These are phyloP conservation scores for Isabelozyma rhagii DNA, from an alignment of 805 yeast genomes.

Conservation along the genomic window DNA sequence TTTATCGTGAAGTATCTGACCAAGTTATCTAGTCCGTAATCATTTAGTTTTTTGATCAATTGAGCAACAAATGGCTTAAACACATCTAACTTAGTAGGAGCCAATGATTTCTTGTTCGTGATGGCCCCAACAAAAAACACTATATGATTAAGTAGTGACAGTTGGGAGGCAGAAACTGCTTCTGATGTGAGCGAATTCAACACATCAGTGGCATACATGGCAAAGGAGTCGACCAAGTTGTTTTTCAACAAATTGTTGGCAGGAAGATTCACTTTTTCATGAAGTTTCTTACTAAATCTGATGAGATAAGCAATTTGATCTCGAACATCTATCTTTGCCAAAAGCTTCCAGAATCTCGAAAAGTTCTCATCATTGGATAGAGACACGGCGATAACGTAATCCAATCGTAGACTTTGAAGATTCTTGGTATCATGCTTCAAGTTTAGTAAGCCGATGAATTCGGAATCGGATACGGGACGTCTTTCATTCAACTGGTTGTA, in stretches of 20 bases:
- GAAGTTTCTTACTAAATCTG: slow-evolving; percentile 3
- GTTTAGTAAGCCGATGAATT: slow-evolving; percentile 24
- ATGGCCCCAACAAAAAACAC: slow-evolving; percentile 8
- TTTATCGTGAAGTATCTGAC: slow-evolving; percentile 11
- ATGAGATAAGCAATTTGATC: slow-evolving; percentile 11
- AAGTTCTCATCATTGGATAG: slow-evolving; percentile 13
- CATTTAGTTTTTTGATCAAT: slow-evolving; percentile 6
- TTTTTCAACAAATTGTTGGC: neutral
- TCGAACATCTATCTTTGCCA: slow-evolving; percentile 6
- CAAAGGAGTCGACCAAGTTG: neutral
- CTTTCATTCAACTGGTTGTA: slow-evolving; percentile 23
- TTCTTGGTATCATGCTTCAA: slow-evolving; percentile 1
- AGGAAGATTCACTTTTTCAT: neutral
- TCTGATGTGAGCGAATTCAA: neutral
- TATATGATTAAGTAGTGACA: slow-evolving; percentile 7
- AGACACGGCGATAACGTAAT: slow-evolving; percentile 9
- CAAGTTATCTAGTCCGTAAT: slow-evolving; percentile 7
- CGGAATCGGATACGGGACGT: slow-evolving; percentile 16
- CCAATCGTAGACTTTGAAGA: slow-evolving; percentile 14
- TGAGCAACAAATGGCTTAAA: slow-evolving; percentile 6
- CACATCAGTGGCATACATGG: neutral
- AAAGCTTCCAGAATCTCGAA: slow-evolving; percentile 19
- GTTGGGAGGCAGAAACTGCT: neutral
- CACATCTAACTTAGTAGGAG: slow-evolving; percentile 1
- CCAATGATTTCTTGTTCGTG: slow-evolving; percentile 2